These are phyloP conservation scores for Backusella morwellensis DNA, from an alignment of 192 early-diverging fungal species.

Conservation along the genomic window DNA sequence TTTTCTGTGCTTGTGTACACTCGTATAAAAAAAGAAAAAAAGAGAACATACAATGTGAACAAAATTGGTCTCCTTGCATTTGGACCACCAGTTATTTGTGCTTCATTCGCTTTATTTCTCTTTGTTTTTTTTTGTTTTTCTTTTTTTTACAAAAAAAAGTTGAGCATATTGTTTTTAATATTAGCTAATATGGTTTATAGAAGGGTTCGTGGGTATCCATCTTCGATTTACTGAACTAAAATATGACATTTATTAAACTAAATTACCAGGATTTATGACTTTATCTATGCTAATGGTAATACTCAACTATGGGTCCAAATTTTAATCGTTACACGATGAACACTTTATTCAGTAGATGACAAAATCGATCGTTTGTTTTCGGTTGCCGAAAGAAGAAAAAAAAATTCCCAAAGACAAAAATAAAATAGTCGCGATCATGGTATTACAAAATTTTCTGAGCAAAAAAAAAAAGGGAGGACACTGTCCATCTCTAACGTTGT, in stretches of 20 bases:
- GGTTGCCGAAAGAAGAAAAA: not conserved
- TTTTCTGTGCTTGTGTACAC: not conserved
- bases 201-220: not conserved
- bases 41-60: not conserved
- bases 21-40: not conserved
- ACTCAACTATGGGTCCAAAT: not conserved
- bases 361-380: not conserved
- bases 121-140: not conserved
- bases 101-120: not conserved
- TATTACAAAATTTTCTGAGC: not conserved
- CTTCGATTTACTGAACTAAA: not conserved
- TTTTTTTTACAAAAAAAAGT: not conserved
- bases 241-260: not conserved
- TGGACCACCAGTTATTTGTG: not conserved
- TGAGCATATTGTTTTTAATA: too few relatives aligned
- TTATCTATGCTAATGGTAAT: not conserved
- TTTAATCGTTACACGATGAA: not conserved
- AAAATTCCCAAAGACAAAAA: not conserved
- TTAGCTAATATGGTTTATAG: too few relatives aligned
- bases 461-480: not conserved
- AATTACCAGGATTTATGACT: not conserved
- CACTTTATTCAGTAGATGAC: not conserved
- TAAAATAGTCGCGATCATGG: not conserved
- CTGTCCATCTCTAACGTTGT: not conserved
- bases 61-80: not conserved